These are phyloP conservation scores for Starmerella vaccinii DNA, from an alignment of 805 yeast species.

Conservation along the genomic window DNA sequence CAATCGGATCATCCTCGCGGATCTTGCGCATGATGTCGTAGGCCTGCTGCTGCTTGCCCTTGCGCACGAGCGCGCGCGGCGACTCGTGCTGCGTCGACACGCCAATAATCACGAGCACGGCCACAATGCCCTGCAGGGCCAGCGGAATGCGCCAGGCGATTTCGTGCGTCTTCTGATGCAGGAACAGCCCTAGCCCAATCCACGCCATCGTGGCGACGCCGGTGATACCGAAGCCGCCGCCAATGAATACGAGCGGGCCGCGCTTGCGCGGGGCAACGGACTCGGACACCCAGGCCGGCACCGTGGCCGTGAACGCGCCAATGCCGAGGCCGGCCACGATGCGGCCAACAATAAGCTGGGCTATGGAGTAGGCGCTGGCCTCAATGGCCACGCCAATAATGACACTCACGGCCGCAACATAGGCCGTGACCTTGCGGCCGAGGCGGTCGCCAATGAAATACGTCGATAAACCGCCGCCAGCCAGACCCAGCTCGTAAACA, in stretches of 20 bases:
- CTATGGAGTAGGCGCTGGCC: slow-evolving; percentile 42
- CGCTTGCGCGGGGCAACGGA: slow-evolving; percentile 48
- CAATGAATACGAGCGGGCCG: slow-evolving; percentile 52
- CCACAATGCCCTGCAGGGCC: slow-evolving; percentile 45
- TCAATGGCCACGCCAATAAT: slow-evolving; percentile 53
- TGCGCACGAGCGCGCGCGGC: slow-evolving; percentile 37
- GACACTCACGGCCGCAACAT: slow-evolving; percentile 37
- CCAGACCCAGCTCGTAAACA: slow-evolving; percentile 56
- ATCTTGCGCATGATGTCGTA: slow-evolving; percentile 17
- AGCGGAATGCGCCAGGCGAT: slow-evolving; percentile 65
- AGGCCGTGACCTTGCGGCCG: slow-evolving; percentile 48
- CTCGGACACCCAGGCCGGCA: slow-evolving; percentile 70
- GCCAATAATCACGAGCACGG: slow-evolving; percentile 36
- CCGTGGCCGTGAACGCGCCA: slow-evolving; percentile 60
- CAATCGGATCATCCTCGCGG: slow-evolving; percentile 11
- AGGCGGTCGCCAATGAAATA: slow-evolving; percentile 45
- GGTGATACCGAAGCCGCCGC: slow-evolving; percentile 53
- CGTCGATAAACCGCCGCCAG: slow-evolving; percentile 52
- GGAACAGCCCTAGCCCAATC: slow-evolving; percentile 57
- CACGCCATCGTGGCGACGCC: slow-evolving; percentile 64
- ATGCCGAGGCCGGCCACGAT: slow-evolving; percentile 58
- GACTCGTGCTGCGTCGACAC: slow-evolving; percentile 40
- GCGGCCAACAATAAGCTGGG: slow-evolving; percentile 60
- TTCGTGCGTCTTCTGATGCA: slow-evolving; percentile 41
- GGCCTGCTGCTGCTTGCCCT: slow-evolving; percentile 26